Conservation (phyloP, 352 stramenopile genomes). For the Phytophthora fragariaefolia region DNA sequence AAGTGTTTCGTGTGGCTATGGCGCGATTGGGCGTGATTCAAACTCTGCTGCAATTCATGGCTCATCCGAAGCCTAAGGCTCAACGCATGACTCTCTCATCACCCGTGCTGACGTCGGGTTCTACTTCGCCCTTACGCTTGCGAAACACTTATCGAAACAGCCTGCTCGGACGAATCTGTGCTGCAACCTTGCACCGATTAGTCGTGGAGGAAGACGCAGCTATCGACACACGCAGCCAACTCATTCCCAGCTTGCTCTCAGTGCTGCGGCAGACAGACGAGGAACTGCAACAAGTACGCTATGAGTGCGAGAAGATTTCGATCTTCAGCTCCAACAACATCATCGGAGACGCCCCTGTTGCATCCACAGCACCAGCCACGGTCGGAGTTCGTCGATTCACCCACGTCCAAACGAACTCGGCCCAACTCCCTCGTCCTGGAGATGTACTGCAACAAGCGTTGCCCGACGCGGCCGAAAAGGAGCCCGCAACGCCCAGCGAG, state of each 20-base stretch:
- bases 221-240: constrained; percentile 41
- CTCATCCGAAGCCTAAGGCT: constrained; percentile 8
- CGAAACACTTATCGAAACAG: constrained; percentile 12
- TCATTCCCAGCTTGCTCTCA: constrained; percentile 64
- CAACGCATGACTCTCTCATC: constrained; percentile 19
- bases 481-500: not conserved
- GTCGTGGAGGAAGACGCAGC: constrained; percentile 61
- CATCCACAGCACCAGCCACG: constrained; percentile 4
- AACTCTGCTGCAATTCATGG: constrained; percentile 57
- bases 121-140: not conserved
- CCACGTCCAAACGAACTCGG: constrained; percentile 3
- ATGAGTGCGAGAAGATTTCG: constrained; percentile 77
- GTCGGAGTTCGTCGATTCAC: constrained; percentile 16
- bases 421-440: not conserved
- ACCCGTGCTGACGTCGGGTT: not conserved
- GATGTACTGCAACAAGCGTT: not conserved
- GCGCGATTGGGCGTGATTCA: constrained; percentile 57
- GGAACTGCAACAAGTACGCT: constrained; percentile 75
- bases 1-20: constrained; percentile 63
- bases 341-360: constrained; percentile 3
- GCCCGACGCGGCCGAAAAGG: not conserved
- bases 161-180: constrained; percentile 57
- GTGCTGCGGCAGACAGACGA: constrained; percentile 67
- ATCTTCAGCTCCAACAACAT: constrained; percentile 34
- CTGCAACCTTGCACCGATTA: constrained; percentile 71